phyloP scores from a whole-genome alignment of 176 grass and related monocot genomes.

The Dactylis glomerata region DNA sequence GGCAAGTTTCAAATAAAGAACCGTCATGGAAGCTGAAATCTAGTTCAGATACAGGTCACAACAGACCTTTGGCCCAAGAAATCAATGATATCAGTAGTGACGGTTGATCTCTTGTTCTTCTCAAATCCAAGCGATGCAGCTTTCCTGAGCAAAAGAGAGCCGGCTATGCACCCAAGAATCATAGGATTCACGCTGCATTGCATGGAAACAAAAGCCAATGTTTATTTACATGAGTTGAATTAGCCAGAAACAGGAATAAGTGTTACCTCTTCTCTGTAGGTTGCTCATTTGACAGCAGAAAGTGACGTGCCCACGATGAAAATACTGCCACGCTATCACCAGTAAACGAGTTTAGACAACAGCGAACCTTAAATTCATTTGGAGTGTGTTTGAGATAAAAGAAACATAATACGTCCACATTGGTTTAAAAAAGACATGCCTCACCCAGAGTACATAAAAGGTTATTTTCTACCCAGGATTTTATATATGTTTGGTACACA shows the following conservation, averaged over 20 bases:
- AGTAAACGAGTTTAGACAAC: neutral
- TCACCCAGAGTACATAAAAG: too few relatives aligned
- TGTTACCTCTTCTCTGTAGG: constrained; percentile 57
- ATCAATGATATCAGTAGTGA: constrained; percentile 83
- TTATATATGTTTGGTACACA: too few relatives aligned
- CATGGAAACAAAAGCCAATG: neutral
- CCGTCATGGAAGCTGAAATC: neutral
- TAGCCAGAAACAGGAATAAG: neutral
- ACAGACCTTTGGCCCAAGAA: constrained; percentile 45
- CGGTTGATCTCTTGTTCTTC: constrained; percentile 68
- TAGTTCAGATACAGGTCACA: neutral
- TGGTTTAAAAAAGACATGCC: neutral
- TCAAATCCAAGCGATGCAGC: constrained; percentile 58
- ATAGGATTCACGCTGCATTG: constrained; percentile 69
- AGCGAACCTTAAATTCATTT: neutral
- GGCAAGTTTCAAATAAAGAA: constrained; percentile 6
- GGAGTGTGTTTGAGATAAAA: neutral
- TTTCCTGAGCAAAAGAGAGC: constrained; percentile 70
- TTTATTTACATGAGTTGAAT: neutral
- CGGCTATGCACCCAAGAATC: constrained; percentile 76
- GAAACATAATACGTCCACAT: neutral
- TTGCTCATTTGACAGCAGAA: constrained; percentile 46
- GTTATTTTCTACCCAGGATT: too few relatives aligned
- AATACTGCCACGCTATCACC: constrained; percentile 78
- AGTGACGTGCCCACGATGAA: constrained; percentile 57